These are phyloP conservation scores for Rosellinia necatrix DNA, from an alignment of 2,329 filamentous ascomycete species.

Conservation along the genomic window DNA sequence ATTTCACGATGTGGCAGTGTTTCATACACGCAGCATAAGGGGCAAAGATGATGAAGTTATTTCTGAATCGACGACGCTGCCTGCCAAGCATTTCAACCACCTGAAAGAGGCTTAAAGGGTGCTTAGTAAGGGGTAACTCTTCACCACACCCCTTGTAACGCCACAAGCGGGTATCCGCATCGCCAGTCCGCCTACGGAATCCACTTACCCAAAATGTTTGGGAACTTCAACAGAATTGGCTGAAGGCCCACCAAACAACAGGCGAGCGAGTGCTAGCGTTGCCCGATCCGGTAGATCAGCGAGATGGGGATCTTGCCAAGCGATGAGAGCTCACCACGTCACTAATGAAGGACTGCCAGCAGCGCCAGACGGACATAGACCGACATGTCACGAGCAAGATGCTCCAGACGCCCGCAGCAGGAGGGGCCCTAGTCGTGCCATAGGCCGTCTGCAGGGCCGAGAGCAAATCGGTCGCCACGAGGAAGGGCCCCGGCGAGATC, in stretches of 20 bases:
- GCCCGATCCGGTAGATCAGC: constrained; percentile 15
- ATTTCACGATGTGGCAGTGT: no score
- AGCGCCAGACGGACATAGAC: constrained; percentile 5
- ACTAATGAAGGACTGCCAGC: constrained; percentile 23
- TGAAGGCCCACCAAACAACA: constrained; percentile 9
- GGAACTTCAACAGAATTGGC: constrained; percentile 4
- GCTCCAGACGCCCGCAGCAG: neutral
- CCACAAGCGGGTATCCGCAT: no score
- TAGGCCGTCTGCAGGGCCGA: constrained; percentile 2
- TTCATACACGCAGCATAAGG: no score
- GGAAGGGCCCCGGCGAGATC: neutral
- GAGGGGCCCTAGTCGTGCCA: neutral
- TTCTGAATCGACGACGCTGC: no score
- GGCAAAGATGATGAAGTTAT: no score
- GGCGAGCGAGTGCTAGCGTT: constrained; percentile 3
- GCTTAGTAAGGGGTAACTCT: no score
- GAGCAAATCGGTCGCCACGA: neutral
- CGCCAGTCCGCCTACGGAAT: no score
- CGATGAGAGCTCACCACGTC: neutral
- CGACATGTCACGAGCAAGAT: constrained; percentile 8
- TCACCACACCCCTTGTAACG: no score
- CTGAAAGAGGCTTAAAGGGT: no score
- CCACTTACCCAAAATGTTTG: constrained; percentile 13
- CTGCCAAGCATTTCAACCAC: no score
- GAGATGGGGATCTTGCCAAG: constrained; percentile 22